A percentile compares a stretch with the other conserved stretches of the same genome.
Conservation (phyloP, 306 rosid species). For the Hippophae tibetana region DNA sequence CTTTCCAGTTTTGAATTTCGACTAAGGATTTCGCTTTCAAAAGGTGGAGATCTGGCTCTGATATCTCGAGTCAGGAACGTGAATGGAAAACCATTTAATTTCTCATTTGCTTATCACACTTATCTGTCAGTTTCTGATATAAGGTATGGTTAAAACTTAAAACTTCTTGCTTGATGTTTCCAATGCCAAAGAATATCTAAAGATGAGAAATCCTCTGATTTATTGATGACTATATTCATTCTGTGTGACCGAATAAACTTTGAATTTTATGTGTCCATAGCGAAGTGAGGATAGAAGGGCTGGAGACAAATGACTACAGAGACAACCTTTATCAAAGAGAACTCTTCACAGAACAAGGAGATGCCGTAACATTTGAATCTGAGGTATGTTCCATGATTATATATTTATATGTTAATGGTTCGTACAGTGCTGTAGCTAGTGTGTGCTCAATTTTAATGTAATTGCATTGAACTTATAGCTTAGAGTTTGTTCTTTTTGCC, state of each 20-base stretch:
- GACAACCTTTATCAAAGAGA: constrained; percentile 74
- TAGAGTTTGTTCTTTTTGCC: too few species aligned
- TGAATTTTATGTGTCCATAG: constrained; percentile 22
- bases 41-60: constrained; percentile 52
- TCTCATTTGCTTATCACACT: constrained; percentile 88
- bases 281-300: constrained; percentile 88
- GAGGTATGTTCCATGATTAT: constrained; percentile 41
- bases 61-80: constrained; percentile 71
- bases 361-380: constrained; percentile 80
- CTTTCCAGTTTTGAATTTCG: constrained; percentile 72
- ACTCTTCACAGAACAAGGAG: constrained; percentile 94
- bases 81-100: constrained; percentile 71
- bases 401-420: neutral
- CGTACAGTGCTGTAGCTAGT: neutral
- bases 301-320: constrained; percentile 81
- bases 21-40: constrained; percentile 61
- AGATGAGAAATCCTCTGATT: neutral
- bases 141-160: constrained; percentile 34
- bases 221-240: neutral
- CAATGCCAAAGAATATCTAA: neutral
- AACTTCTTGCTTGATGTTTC: neutral
- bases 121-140: constrained; percentile 77
- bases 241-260: neutral
- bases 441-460: neutral
- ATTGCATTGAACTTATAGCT: too few species aligned